Evolutionary conservation across 805 yeast species (phyloP).

Genomic region (Tetrapisispora phaffii): DNA sequence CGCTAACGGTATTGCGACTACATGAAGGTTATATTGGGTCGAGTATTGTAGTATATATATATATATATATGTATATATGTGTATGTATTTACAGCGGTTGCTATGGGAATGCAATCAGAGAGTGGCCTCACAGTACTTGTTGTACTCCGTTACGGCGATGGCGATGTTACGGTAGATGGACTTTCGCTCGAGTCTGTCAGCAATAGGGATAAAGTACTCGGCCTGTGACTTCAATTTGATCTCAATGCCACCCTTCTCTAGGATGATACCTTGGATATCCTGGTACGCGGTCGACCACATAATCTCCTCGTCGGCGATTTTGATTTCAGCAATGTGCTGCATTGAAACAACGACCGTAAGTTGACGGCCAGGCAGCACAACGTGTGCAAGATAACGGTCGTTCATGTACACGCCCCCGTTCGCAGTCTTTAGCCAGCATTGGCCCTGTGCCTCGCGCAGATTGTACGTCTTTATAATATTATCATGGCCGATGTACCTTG

Average conservation of each 20-base stretch:
- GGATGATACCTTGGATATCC: slow-evolving; percentile 56
- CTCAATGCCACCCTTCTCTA: slow-evolving; percentile 72
- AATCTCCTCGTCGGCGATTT: slow-evolving; percentile 47
- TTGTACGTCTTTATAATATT: slow-evolving; percentile 66
- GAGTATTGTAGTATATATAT: no score
- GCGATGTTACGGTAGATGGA: slow-evolving; percentile 65
- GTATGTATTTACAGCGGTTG: no score
- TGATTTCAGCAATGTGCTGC: slow-evolving; percentile 56
- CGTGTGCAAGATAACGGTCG: slow-evolving; percentile 79
- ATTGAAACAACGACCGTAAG: slow-evolving; percentile 67
- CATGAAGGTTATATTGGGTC: no score
- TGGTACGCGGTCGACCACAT: slow-evolving; percentile 67
- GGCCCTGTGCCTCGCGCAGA: slow-evolving; percentile 85
- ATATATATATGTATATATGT: not conserved
- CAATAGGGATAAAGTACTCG: slow-evolving; percentile 75
- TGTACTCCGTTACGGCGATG: slow-evolving; percentile 72
- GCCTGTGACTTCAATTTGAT: slow-evolving; percentile 48
- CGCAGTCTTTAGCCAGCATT: slow-evolving; percentile 75
- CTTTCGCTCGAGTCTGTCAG: slow-evolving; percentile 52
- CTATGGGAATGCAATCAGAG: slow-evolving; percentile 10
- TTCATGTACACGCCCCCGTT: slow-evolving; percentile 68
- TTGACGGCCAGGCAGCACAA: slow-evolving; percentile 72
- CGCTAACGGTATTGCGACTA: not conserved
- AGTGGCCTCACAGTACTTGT: slow-evolving; percentile 52
- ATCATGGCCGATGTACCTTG: slow-evolving; percentile 60